Conservation (phyloP, 2,329 filamentous ascomycete species). For the Davidsoniella eucalypti region DNA sequence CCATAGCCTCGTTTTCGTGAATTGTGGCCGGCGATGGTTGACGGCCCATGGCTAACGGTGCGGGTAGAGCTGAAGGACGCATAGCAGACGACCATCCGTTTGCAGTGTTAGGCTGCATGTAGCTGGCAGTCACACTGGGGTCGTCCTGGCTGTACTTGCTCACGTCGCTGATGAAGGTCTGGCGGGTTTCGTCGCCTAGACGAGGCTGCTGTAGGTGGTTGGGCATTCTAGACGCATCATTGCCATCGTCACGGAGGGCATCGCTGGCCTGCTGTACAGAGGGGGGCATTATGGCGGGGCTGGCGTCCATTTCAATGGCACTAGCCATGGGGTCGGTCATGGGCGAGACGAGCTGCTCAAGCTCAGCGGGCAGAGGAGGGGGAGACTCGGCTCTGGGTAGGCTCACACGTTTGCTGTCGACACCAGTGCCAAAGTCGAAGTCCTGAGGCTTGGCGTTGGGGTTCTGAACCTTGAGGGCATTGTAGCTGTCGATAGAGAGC, state of each 20-base stretch:
- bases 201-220: constrained; percentile 44
- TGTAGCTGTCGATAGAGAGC: constrained; percentile 20
- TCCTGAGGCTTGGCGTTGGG: constrained; percentile 3
- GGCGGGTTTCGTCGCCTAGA: constrained; percentile 5
- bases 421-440: constrained; percentile 21
- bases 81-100: constrained; percentile 18
- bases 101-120: not conserved
- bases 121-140: not conserved
- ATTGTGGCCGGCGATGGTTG: not conserved
- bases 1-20: not conserved
- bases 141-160: constrained; percentile 56
- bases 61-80: constrained; percentile 23
- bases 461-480: constrained; percentile 13
- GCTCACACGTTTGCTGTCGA: constrained; percentile 26
- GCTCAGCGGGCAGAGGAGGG: constrained; percentile 38
- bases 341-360: constrained; percentile 38
- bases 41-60: constrained; percentile 20
- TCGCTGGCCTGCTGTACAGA: not conserved
- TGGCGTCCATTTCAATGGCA: constrained; percentile 60
- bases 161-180: constrained; percentile 42
- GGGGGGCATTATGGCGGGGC: constrained; percentile 27
- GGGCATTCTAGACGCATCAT: constrained; percentile 58
- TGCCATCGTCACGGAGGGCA: constrained; percentile 43
- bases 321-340: not conserved
- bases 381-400: constrained; percentile 47